Base-by-base conservation (phyloP, 441 rosid species). In the Capsella rubella region DNA sequence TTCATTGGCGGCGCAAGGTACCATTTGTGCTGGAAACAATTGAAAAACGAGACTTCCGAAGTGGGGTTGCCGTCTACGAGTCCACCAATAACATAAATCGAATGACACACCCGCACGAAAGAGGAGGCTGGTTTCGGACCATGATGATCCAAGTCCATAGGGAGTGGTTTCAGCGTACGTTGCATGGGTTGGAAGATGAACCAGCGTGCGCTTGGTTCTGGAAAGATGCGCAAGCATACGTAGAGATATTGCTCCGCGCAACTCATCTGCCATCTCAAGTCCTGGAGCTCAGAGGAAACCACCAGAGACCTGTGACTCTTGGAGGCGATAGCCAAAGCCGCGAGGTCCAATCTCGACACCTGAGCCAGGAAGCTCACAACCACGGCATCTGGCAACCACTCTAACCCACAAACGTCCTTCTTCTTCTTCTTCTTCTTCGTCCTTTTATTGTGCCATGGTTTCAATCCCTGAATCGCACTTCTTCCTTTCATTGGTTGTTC, bases 311-410 rank as follows among this genome's bases (percentile, higher is more conserved):
- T 47, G 46, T 31, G 73, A 4, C 27, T 11, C 65, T 46, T 57
- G 16, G 73, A 69, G 35, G 56, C 21, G 1, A 57, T 14, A 8
- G 47, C 65, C 9, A 69, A 56, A 55, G 73, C 73, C 27, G 65
- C 73, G 1, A 56, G 56, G 35, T 69, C 73, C 34, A 32, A 12
- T 69, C 55, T 69, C 56, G 73, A 68, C 42, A 68, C 1, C 2
- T 31, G 18, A 55, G 64, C 64, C 14, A 68, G 43, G 64, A 43
- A 42, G 43, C 3, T 68, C 21, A 12, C 7, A 55, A 9, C 43
- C 43, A 68, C 3, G 9, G 5, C 18, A 45, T 45, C 49, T 14
- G 49, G 49, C 49, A 45, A 45, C 49, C 18, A 45, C 49, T 18
- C n/a, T 45, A 45, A n/a, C 49, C 49, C 49, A 45, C 49, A 45